phyloP scores from a whole-genome alignment of 1,139 yeast genomes.

The Candida tropicalis region DNA sequence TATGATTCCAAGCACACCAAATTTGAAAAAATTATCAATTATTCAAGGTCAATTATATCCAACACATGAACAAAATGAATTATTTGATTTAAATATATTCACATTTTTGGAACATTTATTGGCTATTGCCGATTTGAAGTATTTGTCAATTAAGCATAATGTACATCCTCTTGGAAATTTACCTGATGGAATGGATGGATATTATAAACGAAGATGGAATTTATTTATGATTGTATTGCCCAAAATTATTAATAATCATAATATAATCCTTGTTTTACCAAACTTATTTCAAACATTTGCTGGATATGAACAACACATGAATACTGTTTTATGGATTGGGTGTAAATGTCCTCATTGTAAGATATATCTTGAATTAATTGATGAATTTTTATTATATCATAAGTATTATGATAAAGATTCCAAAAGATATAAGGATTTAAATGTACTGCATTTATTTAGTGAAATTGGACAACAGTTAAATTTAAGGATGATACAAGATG shows the following conservation, averaged over 20 bases:
- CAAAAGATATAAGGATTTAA: constrained; percentile 57
- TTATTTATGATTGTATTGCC: constrained; percentile 54
- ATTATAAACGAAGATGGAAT: constrained; percentile 58
- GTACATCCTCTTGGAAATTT: constrained; percentile 38
- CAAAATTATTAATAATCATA: constrained; percentile 29
- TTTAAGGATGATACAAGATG: constrained; percentile 29
- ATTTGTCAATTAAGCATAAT: constrained; percentile 51
- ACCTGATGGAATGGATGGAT: constrained; percentile 70
- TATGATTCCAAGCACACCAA: constrained; percentile 21
- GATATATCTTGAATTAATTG: constrained; percentile 51
- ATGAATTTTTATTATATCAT: constrained; percentile 62
- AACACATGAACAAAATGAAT: constrained; percentile 53
- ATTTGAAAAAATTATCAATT: constrained; percentile 43
- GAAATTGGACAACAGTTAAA: constrained; percentile 49
- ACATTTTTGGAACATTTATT: constrained; percentile 37
- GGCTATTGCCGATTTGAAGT: constrained; percentile 27
- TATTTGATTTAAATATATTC: constrained; percentile 55
- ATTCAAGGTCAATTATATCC: constrained; percentile 40
- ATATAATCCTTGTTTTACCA: constrained; percentile 54
- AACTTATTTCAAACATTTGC: constrained; percentile 59
- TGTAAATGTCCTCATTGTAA: constrained; percentile 63
- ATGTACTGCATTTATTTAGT: constrained; percentile 58
- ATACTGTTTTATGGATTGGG: constrained; percentile 75
- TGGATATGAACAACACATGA: constrained; percentile 69
- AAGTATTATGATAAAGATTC: constrained; percentile 52